A percentile compares a stretch with the other conserved stretches of the same genome.
Evolutionary conservation across 108 stramenopile genomes (phyloP).

Genomic region (Cyclotella atomus): DNA sequence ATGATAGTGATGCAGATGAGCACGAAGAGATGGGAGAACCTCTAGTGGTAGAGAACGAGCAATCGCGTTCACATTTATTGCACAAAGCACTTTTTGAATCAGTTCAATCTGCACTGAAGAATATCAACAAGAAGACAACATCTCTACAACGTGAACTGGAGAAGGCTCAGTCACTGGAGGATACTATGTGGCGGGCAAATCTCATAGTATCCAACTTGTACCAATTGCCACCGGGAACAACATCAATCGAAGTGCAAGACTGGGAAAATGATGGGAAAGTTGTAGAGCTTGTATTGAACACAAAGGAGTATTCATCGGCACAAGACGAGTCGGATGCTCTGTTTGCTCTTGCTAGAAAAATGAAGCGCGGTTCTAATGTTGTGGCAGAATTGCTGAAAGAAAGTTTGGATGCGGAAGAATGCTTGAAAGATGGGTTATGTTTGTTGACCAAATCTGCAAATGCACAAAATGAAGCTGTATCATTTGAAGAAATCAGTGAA

Average conservation of each 20-base stretch:
- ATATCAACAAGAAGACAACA: conserved; percentile 48
- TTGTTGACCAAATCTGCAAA: neutral
- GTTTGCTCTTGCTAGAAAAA: conserved; percentile 78
- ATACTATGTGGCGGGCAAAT: conserved; percentile 70
- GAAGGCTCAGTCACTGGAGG: conserved; percentile 73
- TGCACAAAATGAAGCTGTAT: neutral
- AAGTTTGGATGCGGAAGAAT: conserved; percentile 48
- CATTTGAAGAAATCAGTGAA: conserved; percentile 15
- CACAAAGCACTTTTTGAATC: conserved; percentile 15
- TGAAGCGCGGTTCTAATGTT: conserved; percentile 81
- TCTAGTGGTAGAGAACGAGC: neutral
- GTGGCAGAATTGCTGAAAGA: conserved; percentile 65
- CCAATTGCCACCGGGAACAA: conserved; percentile 56
- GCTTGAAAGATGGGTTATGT: conserved; percentile 51
- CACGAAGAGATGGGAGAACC: neutral
- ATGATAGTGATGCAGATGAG: neutral
- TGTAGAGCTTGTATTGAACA: conserved; percentile 62
- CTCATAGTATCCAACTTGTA: conserved; percentile 80
- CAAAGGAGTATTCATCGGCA: conserved; percentile 62
- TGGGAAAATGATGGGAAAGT: conserved; percentile 81
- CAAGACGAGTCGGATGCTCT: conserved; percentile 83
- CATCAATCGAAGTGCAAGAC: conserved; percentile 70
- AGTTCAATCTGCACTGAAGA: conserved; percentile 34
- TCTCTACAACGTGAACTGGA: conserved; percentile 71
- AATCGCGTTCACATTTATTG: conserved; percentile 3